Evolutionary conservation across 441 rosid genomes (phyloP), one percentile per base, ranked within the genome.

Genomic region (Hura crepitans): DNA sequence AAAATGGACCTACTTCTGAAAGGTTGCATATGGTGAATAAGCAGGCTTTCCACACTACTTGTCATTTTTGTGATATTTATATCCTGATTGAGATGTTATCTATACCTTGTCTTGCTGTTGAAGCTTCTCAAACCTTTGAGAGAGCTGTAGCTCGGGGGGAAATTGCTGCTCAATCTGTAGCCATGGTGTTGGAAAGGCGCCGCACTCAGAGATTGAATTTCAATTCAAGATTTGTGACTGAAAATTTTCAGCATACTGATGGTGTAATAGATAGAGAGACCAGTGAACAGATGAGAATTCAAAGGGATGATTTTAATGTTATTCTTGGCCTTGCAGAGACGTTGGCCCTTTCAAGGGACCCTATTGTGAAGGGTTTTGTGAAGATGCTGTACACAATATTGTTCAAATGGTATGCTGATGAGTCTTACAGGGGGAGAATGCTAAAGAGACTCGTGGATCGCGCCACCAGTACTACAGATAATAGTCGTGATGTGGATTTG

Each of bases 291-390:
- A 81, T 80, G 60, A 84, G 81, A 69, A 81, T 78, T 74, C 92
- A 86, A 71, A 80, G 72, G 20, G 89, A 85, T 77, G 97, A 93
- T 82, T 93, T 91, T 72, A 81, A 83, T 73, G 82, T 83, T 68
- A 72, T 93, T 75, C 96, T 93, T 75, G 86, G 90, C 80, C 98
- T 96, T 72, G 98, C 93, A n/a, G 99, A 96, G 89, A 86, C 96
- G 39, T 81, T 96, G 85, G 79, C 91, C 28, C 87, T 86, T 70
- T 88, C 97, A 62, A 80, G 82, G 71, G 94, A 96, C 74, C 86
- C 79, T 78, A 74, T 75, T 73, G 94, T 93, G 71, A 87, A 83
- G 88, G 96, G 78, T 45, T 93, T 96, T 81, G 95, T 87, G 80
- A 93, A 93, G 82, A 81, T 86, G 81, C 81, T 96, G 23, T 91